Evolutionary conservation across 2,329 filamentous ascomycete genomes (phyloP), one percentile per base, ranked within the genome.

Genomic region (Fusarium ramigenum): DNA sequence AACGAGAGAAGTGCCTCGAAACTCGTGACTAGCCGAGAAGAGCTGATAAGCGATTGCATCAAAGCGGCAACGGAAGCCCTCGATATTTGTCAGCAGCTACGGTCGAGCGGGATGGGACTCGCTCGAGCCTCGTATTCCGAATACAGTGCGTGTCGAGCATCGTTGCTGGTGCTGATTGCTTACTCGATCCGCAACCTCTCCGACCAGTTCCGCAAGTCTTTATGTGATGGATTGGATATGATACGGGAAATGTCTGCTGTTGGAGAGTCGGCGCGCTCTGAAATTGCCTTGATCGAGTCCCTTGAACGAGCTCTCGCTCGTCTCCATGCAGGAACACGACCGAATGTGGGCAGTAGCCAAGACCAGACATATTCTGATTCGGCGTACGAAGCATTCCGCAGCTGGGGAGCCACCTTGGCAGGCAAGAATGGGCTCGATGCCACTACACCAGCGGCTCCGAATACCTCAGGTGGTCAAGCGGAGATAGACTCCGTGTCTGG

Each of bases 51-150:
- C 39, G 59, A 61, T 23, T 61, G 59, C 21, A 61, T 61, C 4
- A 56, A 43, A 37, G 59, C 59, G 15, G 59, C 59, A 37, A 61
- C 59, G 16, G 59, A 61, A 61, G 59, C 59, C 28, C 59, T 61
- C 6, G 49, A 61, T 30, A 57, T 61, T 18, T 61, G 59, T 18
- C 59, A 57, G 49, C 59, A 57, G 30, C 30, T 61, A 18, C 49
- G 49, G 8, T 61, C 59, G 23, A 61, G 30, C 19, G 59, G 49
- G 19, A 57, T 61, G 37, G 59, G 59, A 1, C 59, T 61, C 12
- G 59, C 59, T 10, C 37, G 59, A 21, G 59, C 59, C 39, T 61
- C 59, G 39, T 61, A 61, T 57, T 19, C 59, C 39, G 59, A 61
- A 25, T 61, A 61, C 39, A 61, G 59, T n/a, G 59, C 59, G 16